Base-by-base conservation (phyloP, 805 yeast genomes). In the Lachancea waltii region DNA sequence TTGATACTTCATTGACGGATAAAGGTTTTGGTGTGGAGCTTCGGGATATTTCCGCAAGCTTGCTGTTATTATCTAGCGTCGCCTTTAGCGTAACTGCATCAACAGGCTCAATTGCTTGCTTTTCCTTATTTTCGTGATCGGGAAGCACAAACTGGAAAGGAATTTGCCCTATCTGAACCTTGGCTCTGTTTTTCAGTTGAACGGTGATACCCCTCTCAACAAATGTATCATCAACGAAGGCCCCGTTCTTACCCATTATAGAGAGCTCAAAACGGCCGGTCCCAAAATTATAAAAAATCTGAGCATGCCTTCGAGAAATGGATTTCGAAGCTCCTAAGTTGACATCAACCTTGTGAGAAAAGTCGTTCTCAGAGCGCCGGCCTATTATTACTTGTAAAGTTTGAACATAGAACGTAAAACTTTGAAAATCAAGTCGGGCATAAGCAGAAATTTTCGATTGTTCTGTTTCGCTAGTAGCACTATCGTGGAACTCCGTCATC, bases 221-320 rank as follows among this genome's bases (percentile, higher is more conserved):
- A 59, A 90, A 92, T 24, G 69, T 69, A 48, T 87, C 95, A 60
- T 90, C 92, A 3, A 92, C 95, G 68, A 92, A 92, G 2, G 97
- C 97, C 26, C 98, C 98, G 59, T 92, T 92, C 50, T 95, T 73
- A 14, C 98, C 98, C 49, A 89, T 69, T 2, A 92, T 87, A 7
- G 94, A 80, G 31, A 92, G 65, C 61, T 92, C 98, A 55, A 92
- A 92, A 47, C 95, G 65, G 57, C 90, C 97, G 3, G 94, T 87
- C 3, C 96, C 97, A 62, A 92, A 92, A 58, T 92, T 92, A 66
- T 90, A 92, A 58, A 89, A 90, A 11, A 92, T 90, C 62, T 85
- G 89, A 4, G 97, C 98, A 62, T 92, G 98, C 42, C 86, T 71
- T 55, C 98, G 68, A 5, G 96, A 86, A 13, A 92, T 86, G 7